These are phyloP conservation scores for Camelina laxa DNA, from an alignment of 345 rosid genomes.

Conservation along the genomic window DNA sequence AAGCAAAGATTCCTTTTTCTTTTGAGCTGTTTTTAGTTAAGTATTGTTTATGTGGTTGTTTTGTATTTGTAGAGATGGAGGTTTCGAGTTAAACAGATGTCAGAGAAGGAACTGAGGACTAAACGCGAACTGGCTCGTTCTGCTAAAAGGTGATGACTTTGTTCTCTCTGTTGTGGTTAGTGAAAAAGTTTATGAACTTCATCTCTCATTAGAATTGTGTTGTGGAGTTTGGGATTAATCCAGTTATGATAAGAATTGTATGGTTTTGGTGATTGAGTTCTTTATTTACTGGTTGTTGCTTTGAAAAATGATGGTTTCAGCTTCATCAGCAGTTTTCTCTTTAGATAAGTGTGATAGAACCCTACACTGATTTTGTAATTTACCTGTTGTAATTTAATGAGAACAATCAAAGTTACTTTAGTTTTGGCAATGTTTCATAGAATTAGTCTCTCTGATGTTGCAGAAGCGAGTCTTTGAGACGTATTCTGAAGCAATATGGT, in stretches of 20 bases:
- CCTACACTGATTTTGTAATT: neutral
- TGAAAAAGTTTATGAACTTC: neutral
- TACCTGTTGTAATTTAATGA: neutral
- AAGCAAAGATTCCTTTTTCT: neutral
- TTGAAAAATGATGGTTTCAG: neutral
- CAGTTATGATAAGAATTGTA: slow-evolving; percentile 22
- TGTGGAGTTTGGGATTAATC: neutral
- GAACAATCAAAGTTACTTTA: neutral
- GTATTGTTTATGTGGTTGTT: slow-evolving; percentile 8
- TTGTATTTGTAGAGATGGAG: slow-evolving; percentile 35
- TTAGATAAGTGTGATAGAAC: neutral
- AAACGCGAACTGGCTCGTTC: slow-evolving; percentile 23
- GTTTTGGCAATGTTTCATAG: neutral
- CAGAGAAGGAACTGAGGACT: slow-evolving; percentile 17
- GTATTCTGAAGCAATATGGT: slow-evolving; percentile 42
- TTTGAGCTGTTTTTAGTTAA: neutral
- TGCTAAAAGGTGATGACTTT: slow-evolving; percentile 41
- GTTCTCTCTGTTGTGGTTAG: neutral
- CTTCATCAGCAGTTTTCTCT: neutral
- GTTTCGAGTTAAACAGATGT: slow-evolving; percentile 29
- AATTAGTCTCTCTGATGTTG: slow-evolving; percentile 19
- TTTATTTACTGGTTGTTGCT: slow-evolving; percentile 4
- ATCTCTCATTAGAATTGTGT: neutral
- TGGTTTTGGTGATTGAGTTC: slow-evolving; percentile 15
- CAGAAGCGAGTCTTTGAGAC: slow-evolving; percentile 38